Evolutionary conservation across 495 filamentous ascomycete genomes (phyloP).

Genomic region (Trichoderma gamsii): DNA sequence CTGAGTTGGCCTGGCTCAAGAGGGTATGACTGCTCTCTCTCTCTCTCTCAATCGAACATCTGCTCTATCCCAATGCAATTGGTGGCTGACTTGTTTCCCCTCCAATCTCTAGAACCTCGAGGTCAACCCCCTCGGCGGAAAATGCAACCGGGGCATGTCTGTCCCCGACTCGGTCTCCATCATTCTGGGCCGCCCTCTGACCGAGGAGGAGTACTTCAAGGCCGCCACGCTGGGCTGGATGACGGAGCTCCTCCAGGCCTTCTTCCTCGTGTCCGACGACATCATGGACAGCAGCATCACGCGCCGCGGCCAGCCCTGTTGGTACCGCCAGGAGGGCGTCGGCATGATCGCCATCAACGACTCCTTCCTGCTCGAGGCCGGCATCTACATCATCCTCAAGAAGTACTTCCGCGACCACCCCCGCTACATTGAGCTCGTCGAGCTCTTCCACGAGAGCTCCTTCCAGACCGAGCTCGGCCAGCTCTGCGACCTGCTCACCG

Average conservation of each 20-base stretch:
- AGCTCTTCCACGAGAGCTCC: constrained; percentile 91
- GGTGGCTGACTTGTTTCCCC: constrained; percentile 11
- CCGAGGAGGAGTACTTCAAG: constrained; percentile 73
- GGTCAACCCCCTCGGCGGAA: constrained; percentile 85
- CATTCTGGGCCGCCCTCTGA: constrained; percentile 66
- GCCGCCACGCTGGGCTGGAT: constrained; percentile 88
- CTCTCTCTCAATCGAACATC: background rate
- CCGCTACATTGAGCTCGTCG: constrained; percentile 79
- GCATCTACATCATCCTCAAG: constrained; percentile 87
- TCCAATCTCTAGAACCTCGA: constrained; percentile 28
- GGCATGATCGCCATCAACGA: constrained; percentile 97
- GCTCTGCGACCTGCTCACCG: constrained; percentile 88
- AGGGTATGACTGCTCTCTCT: constrained; percentile 44
- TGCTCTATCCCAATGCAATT: background rate
- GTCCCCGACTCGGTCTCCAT: constrained; percentile 83
- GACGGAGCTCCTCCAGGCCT: constrained; percentile 95
- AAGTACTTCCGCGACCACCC: constrained; percentile 84
- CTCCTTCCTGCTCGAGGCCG: constrained; percentile 87
- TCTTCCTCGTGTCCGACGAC: constrained; percentile 97
- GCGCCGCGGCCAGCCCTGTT: constrained; percentile 86
- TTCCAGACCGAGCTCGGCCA: constrained; percentile 94
- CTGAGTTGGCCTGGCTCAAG: constrained; percentile 82
- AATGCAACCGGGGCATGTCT: constrained; percentile 98
- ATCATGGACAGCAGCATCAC: constrained; percentile 97
- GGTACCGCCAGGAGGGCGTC: constrained; percentile 82